A percentile compares a stretch with the other conserved stretches of the same genome.
Evolutionary conservation across 164 flowering plant species (phyloP).

Genomic region (Cinnamomum chago): DNA sequence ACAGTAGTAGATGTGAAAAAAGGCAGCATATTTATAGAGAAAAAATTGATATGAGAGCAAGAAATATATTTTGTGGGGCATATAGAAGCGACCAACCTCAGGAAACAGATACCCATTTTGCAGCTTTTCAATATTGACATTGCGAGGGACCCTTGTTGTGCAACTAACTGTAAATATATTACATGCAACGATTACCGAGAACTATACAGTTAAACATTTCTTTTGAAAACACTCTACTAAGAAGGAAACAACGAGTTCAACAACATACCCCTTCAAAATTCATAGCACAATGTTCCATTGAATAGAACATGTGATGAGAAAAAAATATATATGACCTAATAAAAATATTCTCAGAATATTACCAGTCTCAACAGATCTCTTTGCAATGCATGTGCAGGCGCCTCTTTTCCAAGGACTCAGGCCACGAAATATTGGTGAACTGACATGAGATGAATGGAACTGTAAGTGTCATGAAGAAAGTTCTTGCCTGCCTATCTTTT

Average conservation of each 20-base stretch:
- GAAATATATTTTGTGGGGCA: neutral
- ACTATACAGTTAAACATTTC: neutral
- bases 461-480: neutral
- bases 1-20: no score
- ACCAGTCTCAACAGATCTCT: neutral
- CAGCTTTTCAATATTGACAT: conserved; percentile 52
- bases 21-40: no score
- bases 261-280: neutral
- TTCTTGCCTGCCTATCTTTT: neutral
- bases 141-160: conserved; percentile 55
- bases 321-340: neutral
- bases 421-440: neutral
- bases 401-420: neutral
- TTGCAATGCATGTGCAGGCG: neutral
- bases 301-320: neutral
- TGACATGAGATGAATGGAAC: neutral
- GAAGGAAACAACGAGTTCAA: neutral
- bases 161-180: conserved; percentile 23
- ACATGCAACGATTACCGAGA: neutral
- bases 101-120: conserved; percentile 53
- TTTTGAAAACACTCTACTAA: neutral
- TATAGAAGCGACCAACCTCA: conserved; percentile 37
- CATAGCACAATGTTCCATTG: neutral
- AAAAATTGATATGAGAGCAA: neutral
- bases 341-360: neutral